phyloP scores from a whole-genome alignment of 176 grass and related monocot species.

The Oryza glumipatula region DNA sequence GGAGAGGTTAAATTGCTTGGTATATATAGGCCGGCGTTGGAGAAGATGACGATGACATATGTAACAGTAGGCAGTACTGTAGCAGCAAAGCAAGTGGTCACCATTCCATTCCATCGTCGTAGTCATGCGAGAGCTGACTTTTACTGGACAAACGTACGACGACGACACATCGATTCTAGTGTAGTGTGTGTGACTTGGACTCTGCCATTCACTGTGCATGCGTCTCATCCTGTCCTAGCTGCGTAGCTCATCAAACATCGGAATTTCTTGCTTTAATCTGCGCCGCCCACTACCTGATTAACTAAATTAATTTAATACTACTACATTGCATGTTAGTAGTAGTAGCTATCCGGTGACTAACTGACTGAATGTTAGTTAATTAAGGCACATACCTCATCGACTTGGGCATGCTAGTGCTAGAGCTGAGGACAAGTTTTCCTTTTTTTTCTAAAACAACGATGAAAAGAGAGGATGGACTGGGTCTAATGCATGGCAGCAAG shows the following conservation, averaged over 20 bases:
- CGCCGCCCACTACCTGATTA: not conserved
- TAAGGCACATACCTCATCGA: no score
- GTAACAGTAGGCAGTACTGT: no score
- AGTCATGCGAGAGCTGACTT: constrained; percentile 25
- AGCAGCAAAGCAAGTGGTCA: not conserved
- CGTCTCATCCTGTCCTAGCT: no score
- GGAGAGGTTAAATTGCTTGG: not conserved
- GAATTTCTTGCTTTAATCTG: not conserved
- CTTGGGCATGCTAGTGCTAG: no score
- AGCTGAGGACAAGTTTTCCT: not conserved
- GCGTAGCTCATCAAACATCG: not conserved
- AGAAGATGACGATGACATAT: not conserved
- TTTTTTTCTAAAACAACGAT: not conserved
- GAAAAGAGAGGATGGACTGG: not conserved
- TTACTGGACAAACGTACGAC: not conserved
- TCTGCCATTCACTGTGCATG: not conserved
- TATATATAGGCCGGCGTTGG: constrained; percentile 41
- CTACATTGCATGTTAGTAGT: not conserved
- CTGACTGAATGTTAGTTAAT: not conserved
- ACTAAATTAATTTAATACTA: not conserved
- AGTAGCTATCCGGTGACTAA: not conserved
- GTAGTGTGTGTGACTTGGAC: not conserved
- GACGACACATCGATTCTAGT: no score
- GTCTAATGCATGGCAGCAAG: not conserved
- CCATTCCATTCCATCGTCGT: not conserved